Evolutionary conservation across 345 rosid species (phyloP), one percentile per base, ranked within the genome.

Genomic region (Clarkia xantiana): DNA sequence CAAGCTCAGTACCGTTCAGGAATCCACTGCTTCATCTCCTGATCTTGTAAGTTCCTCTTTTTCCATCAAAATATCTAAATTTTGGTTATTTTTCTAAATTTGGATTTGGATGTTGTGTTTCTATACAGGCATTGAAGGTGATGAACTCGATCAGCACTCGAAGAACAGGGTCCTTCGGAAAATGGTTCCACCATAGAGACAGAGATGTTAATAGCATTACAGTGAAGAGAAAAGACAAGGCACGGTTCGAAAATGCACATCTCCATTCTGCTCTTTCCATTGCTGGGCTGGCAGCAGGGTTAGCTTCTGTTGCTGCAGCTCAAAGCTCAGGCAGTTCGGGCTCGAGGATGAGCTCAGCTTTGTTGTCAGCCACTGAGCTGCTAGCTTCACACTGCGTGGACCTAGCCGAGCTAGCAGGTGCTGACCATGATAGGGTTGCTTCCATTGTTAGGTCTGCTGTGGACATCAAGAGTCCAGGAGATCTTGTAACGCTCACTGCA

Each of bases 271-370:
- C 93, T 19, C 52, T 86, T 44, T 83, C 98, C 18, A 62, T 91
- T 59, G 96, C 98, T 0, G 86, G 88, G 45, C 72, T 91, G 57
- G 98, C 98, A 2, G 94, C 94, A n/a, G 98, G 81, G 8, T 59
- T 91, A 65, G 96, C 98, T 17, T 73, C 94, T n/a, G 81, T 68
- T 44, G 65, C 90, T n/a, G 78, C 82, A 12, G 69, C 77, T 16
- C 77, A 79, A 45, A 71, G 62, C 50, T 67, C 78, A 48, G 51
- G 47, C 47, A 66, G 59, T 15, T 42, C 70, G 1, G 74, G 57
- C 60, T 76, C 93, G 14, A 81, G 78, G 69, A 81, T 86, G 89
- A 69, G 69, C 67, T 36, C 64, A 59, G 93, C 96, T 13, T 51
- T 86, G 34, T 94, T 94, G 34, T 79, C 98, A 0, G 98, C 96